phyloP scores from a whole-genome alignment of 139 green algal species.

The Chlamydomonas schloesseri region DNA sequence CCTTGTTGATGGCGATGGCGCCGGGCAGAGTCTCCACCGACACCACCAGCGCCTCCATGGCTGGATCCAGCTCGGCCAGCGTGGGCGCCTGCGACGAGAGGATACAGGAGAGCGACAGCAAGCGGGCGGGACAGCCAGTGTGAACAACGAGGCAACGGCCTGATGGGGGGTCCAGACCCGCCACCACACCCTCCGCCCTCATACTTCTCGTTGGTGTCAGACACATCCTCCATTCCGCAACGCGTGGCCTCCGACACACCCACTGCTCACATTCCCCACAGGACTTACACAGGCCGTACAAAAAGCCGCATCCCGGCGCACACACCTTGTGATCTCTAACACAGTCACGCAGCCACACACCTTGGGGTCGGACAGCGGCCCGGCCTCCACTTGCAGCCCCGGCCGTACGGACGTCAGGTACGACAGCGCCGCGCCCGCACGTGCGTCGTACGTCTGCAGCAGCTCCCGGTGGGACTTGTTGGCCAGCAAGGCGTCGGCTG shows the following conservation, averaged over 20 bases:
- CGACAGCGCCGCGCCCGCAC: slow-evolving; percentile 58
- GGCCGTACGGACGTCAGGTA: slow-evolving; percentile 77
- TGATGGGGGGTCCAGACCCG: no score
- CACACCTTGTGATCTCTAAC: no score
- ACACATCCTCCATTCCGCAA: no score
- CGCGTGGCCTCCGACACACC: no score
- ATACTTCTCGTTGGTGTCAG: no score
- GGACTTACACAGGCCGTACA: no score
- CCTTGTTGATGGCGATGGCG: slow-evolving; percentile 79
- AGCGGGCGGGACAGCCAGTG: background rate
- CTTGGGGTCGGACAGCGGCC: slow-evolving; percentile 78
- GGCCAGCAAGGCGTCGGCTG: slow-evolving; percentile 81
- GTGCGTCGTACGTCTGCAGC: slow-evolving; percentile 78
- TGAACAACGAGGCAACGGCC: no score
- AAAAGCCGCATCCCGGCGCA: no score
- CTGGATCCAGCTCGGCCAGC: slow-evolving; percentile 72
- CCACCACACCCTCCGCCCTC: no score
- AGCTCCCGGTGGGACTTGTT: slow-evolving; percentile 82
- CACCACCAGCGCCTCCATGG: slow-evolving; percentile 91
- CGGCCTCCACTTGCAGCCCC: slow-evolving; percentile 53
- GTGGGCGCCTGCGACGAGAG: slow-evolving; percentile 76
- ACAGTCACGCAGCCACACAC: no score
- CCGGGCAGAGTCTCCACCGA: slow-evolving; percentile 86
- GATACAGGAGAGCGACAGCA: background rate
- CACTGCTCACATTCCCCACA: no score